Percentiles rank a stretch among this genome's conserved stretches.
Conservation (phyloP, 2,329 filamentous ascomycete genomes). For the Neofusicoccum sp. region DNA sequence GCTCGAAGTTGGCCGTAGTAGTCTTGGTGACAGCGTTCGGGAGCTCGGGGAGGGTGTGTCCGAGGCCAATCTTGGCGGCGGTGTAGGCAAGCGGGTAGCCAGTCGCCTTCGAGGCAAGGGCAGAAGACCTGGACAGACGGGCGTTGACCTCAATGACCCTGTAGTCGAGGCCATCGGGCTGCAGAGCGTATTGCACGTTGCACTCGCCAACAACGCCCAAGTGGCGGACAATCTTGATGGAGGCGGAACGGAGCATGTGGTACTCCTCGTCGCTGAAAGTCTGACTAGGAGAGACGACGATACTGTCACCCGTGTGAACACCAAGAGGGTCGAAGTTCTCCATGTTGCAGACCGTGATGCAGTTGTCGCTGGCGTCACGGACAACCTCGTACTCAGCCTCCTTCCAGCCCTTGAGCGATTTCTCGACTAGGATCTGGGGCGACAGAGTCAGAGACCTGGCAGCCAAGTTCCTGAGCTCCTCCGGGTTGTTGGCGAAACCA, state of each 20-base stretch:
- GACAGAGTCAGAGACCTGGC: conserved; percentile 89
- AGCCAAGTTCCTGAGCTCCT: conserved; percentile 91
- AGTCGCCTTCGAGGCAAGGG: conserved; percentile 94
- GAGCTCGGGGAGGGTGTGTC: conserved; percentile 90
- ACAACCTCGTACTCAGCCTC: conserved; percentile 99
- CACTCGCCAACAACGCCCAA: conserved; percentile 97
- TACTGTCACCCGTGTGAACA: conserved; percentile 97
- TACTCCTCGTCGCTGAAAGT: conserved; percentile 98
- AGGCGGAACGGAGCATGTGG: conserved; percentile 96
- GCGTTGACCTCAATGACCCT: conserved; percentile 99
- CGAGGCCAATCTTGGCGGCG: conserved; percentile 95
- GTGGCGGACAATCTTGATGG: conserved; percentile 97
- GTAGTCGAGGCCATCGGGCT: conserved; percentile 96
- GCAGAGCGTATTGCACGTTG: conserved; percentile 96
- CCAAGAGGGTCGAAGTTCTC: conserved; percentile 98
- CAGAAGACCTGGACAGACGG: conserved; percentile 94
- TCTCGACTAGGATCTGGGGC: conserved; percentile 96
- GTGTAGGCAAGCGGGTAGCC: conserved; percentile 97
- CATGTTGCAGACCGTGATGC: conserved; percentile 98
- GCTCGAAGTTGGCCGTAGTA: conserved; percentile 98
- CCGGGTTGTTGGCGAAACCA: conserved; percentile 89
- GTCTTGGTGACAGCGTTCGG: conserved; percentile 98
- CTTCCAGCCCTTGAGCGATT: conserved; percentile 99
- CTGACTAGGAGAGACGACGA: conserved; percentile 95
- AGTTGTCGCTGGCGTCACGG: conserved; percentile 95